Percentiles rank a stretch among this genome's conserved stretches.
Conservation (phyloP, 805 yeast genomes). For the Dipodascus albidus region DNA sequence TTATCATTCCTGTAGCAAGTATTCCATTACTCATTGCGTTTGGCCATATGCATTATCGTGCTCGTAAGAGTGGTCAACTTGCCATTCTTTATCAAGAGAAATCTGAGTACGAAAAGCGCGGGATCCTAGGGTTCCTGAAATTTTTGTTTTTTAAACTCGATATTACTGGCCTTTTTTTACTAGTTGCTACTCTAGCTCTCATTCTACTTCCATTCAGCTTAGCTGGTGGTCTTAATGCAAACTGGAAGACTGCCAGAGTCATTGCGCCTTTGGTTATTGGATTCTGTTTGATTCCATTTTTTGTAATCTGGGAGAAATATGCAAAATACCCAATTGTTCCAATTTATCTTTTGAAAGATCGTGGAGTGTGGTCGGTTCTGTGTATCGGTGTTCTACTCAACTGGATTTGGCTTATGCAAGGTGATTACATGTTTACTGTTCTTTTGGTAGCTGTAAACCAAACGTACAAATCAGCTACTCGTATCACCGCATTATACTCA, state of each 20-base stretch:
- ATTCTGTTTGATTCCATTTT: conserved; percentile 45
- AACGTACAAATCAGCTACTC: conserved; percentile 48
- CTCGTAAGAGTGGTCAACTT: conserved; percentile 26
- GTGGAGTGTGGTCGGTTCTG: conserved; percentile 64
- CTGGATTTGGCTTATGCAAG: conserved; percentile 57
- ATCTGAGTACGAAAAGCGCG: conserved; percentile 25
- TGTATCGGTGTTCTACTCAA: conserved; percentile 46
- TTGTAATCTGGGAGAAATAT: conserved; percentile 44
- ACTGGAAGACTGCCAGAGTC: conserved; percentile 51
- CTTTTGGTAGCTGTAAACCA: conserved; percentile 53
- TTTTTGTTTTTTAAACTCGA: conserved; percentile 51
- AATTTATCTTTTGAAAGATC: conserved; percentile 43
- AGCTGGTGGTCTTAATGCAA: conserved; percentile 48
- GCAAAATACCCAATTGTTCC: conserved; percentile 61
- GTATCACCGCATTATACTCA: conserved; percentile 50
- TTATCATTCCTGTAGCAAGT: conserved; percentile 54
- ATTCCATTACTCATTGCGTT: conserved; percentile 46
- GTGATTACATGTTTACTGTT: conserved; percentile 57
- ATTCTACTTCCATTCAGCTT: conserved; percentile 63
- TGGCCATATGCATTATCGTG: conserved; percentile 44
- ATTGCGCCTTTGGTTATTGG: conserved; percentile 67
- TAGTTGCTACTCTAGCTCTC: conserved; percentile 48
- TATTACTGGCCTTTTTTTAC: conserved; percentile 45
- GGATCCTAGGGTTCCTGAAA: conserved; percentile 17
- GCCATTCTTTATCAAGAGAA: background rate